phyloP scores from a whole-genome alignment of 2,329 filamentous ascomycete genomes.

The Fusarium cyanostomum region DNA sequence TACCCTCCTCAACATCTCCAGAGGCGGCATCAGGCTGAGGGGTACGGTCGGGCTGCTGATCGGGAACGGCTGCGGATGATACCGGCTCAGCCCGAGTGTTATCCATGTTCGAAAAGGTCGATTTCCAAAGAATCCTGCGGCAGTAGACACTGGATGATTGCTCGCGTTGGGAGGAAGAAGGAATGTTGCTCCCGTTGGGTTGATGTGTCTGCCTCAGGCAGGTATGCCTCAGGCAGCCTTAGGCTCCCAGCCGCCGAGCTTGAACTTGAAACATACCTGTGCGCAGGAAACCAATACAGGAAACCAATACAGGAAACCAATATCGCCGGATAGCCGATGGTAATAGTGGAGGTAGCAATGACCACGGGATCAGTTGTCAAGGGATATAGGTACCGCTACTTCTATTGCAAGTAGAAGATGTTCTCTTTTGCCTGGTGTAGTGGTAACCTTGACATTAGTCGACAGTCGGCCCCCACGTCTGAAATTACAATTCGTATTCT shows the following conservation, averaged over 20 bases:
- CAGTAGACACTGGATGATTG: not conserved
- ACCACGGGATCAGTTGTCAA: too few relatives aligned
- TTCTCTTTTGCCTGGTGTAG: too few relatives aligned
- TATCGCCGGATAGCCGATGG: too few relatives aligned
- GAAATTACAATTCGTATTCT: too few relatives aligned
- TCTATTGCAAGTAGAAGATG: too few relatives aligned
- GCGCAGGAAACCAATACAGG: not conserved
- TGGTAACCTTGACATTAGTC: too few relatives aligned
- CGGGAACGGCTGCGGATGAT: too few relatives aligned
- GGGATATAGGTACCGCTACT: too few relatives aligned
- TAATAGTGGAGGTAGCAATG: too few relatives aligned
- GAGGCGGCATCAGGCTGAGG: not conserved
- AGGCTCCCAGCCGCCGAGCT: not conserved
- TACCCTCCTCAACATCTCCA: conserved; percentile 13
- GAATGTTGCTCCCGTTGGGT: not conserved
- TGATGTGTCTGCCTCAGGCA: not conserved
- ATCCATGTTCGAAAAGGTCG: not conserved
- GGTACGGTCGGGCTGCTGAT: not conserved
- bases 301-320: not conserved
- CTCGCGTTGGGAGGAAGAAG: not conserved
- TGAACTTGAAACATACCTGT: not conserved
- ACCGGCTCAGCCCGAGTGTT: not conserved
- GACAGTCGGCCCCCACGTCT: too few relatives aligned
- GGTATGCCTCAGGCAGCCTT: not conserved
- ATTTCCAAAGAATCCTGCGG: not conserved